A percentile compares a stretch with the other conserved stretches of the same genome.
Conservation (phyloP, 306 rosid species). For the Vigna unguiculata region DNA sequence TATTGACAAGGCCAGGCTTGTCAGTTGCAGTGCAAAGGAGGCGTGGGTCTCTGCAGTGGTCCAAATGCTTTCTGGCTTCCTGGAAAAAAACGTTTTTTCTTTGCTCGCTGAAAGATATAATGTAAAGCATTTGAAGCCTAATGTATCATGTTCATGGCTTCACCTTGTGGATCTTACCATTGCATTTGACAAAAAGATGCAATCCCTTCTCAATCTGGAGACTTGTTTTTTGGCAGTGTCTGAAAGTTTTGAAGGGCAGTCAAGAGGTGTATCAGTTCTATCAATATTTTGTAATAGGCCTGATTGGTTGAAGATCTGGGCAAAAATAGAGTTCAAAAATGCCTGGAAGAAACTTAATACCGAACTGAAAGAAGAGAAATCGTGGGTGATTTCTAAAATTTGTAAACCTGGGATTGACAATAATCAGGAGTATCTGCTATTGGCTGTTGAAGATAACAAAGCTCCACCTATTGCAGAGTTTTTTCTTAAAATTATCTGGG, state of each 20-base stretch:
- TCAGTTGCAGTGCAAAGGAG: conserved; percentile 78
- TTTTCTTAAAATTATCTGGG: conserved; percentile 67
- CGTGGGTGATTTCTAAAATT: conserved; percentile 56
- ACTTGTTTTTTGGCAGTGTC: conserved; percentile 53
- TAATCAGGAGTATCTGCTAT: conserved; percentile 48
- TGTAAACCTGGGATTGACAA: conserved; percentile 41
- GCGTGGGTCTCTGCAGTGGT: conserved; percentile 83
- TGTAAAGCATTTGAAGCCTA: conserved; percentile 54
- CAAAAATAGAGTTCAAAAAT: conserved; percentile 75
- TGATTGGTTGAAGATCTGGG: conserved; percentile 85
- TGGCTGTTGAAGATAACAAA: conserved; percentile 61
- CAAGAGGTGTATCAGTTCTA: conserved; percentile 60
- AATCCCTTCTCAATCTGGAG: conserved; percentile 62
- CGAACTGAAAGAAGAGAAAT: conserved; percentile 63
- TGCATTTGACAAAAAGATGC: conserved; percentile 69
- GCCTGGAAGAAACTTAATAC: conserved; percentile 67
- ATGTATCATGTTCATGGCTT: conserved; percentile 69
- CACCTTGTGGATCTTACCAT: conserved; percentile 66
- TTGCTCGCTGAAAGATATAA: conserved; percentile 63
- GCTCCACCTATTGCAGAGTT: conserved; percentile 69
- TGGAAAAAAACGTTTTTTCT: conserved; percentile 59
- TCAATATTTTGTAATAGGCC: conserved; percentile 64
- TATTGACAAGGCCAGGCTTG: conserved; percentile 72
- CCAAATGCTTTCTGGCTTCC: conserved; percentile 67
- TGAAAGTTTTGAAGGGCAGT: conserved; percentile 57